Evolutionary conservation across 495 filamentous ascomycete species (phyloP), one percentile per base, ranked within the genome.

Genomic region (Mytilinidion resinicola): DNA sequence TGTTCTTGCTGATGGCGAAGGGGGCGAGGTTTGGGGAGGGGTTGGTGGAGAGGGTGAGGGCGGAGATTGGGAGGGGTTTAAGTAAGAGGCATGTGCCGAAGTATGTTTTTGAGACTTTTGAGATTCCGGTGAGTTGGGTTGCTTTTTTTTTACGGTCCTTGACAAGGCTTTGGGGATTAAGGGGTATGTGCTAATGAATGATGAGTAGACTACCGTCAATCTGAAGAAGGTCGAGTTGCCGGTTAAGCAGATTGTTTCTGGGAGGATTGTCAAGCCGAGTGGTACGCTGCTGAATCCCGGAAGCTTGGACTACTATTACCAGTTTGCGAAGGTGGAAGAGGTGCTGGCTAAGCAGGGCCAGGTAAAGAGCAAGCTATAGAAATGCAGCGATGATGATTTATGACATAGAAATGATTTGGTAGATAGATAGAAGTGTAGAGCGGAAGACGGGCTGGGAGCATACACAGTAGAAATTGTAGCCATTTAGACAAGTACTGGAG

Each of bases 161-260:
- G n/a, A n/a, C n/a, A n/a, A n/a, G n/a, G n/a, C n/a, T n/a, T n/a
- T n/a, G n/a, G n/a, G n/a, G n/a, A n/a, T n/a, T n/a, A n/a, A 10
- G 38, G 10, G 10, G 10, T 42, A 42, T n/a, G 10, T 42, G n/a
- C 38, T 42, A 42, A 42, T 42, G 38, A n/a, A 11, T 10, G 46
- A 9, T 20, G 46, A 9, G 9, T 62, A 89, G 85, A 87, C 83
- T 0, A 91, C 89, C 6, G 83, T 93, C 54, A 93, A 91, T 69
- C 68, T 87, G 17, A 93, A 91, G 68, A 93, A 93, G 70, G 88
- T 93, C 19, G 89, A 93, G 66, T 67, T 93, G 9, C 87, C 89
- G 1, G 85, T 93, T 21, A 93, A 91, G 75, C 86, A 89, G 71
- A 90, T 91, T 55, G 83, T 93, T 1, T 88, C 81, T 0, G 89